phyloP scores from a whole-genome alignment of 1,284 basidiomycete species.

The Ceraceosorus guamensis region DNA sequence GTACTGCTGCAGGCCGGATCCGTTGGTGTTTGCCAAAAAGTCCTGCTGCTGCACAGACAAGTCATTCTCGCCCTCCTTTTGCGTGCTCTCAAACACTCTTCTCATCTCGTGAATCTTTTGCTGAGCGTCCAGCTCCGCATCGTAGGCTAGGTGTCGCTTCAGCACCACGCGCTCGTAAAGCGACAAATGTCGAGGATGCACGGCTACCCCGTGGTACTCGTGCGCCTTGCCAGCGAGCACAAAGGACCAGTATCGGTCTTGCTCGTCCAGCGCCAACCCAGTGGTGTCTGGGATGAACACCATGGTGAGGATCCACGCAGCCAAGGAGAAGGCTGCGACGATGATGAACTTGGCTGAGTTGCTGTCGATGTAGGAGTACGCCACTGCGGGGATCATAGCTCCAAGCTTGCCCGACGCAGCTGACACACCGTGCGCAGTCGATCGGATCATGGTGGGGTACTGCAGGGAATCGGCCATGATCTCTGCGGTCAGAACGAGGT shows the following conservation, averaged over 20 bases:
- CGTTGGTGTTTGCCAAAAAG: conserved; percentile 32
- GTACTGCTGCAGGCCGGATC: conserved; percentile 31
- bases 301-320: conserved; percentile 52
- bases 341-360: conserved; percentile 10
- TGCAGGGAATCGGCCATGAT: too few species aligned
- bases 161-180: conserved; percentile 53
- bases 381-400: conserved; percentile 47
- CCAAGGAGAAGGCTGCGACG: conserved; percentile 50
- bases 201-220: conserved; percentile 56
- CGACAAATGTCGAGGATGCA: conserved; percentile 55
- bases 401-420: conserved; percentile 50
- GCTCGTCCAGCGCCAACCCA: conserved; percentile 56
- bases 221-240: conserved; percentile 52
- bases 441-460: conserved; percentile 45
- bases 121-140: conserved; percentile 53
- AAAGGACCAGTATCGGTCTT: conserved; percentile 56
- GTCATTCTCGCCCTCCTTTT: conserved; percentile 9
- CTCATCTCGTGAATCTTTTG: conserved; percentile 54
- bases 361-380: conserved; percentile 49
- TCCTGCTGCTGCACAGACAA: conserved; percentile 14
- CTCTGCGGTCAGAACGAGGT: background rate
- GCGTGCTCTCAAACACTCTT: conserved; percentile 46
- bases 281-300: conserved; percentile 55
- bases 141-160: conserved; percentile 54
- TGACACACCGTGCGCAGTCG: conserved; percentile 49